Base-by-base conservation (phyloP, 768 basidiomycete genomes). In the Dentipellis sp. region DNA sequence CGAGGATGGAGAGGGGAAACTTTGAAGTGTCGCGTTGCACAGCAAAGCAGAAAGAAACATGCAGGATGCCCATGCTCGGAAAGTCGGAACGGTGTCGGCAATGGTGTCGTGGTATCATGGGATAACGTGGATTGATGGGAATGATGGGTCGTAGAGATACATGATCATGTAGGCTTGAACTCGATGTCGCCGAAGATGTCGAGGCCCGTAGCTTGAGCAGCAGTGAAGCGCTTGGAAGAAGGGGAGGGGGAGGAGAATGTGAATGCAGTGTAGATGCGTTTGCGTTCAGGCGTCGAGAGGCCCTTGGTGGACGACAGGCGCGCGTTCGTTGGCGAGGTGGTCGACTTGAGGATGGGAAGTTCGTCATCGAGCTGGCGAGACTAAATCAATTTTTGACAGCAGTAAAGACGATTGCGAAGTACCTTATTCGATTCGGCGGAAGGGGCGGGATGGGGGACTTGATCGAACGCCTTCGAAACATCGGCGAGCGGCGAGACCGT, bases 401-500 rank as follows among this genome's bases (percentile, higher is more conserved):
- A 2, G 48, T 14, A 17, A 16, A 50, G 48, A 11, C 22, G 23
- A 29, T 23, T 22, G 23, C 10, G 23, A 50, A 19, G 17, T 14
- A 35, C 48, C 48, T 50, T 50, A 16, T 16, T 22, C 48, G 48
- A 14, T 9, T 22, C 29, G 8, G 48, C 21, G 16, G 9, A 16
- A 23, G 48, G 48, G 5, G 10, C 29, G 10, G 22, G 23, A 50
- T 35, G 14, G 17, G 62, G 61, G 19, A 62, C 56, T 52, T 65
- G 59, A 50, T 83, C 83, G 64, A 86, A 88, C 0, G 88, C 88
- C 58, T 78, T 42, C 76, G 68, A 84, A 50, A 91, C 82, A 67
- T 91, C 88, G 38, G 88, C 88, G 61, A 91, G 69, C 46, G 88
- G 88, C 63, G 78, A 73, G 60, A 91, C 88, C 4, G 88, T 91